Base-by-base conservation (phyloP, 1,284 basidiomycete species). In the Tylopilus sp. region DNA sequence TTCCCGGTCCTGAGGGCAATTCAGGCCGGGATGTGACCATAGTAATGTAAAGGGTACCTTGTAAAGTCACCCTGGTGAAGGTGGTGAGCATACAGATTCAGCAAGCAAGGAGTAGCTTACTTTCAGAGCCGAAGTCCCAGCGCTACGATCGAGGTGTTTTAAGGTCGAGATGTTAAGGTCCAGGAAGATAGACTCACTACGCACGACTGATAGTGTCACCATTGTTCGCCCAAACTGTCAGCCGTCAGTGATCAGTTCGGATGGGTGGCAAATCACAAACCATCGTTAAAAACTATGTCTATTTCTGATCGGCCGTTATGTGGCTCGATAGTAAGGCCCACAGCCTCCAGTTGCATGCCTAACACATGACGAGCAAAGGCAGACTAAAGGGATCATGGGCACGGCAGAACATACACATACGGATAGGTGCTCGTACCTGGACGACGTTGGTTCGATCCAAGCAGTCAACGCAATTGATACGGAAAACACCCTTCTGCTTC, bases 401-500 rank as follows among this genome's bases (percentile, higher is more conserved):
- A 45, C 33, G 53, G 31, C 19, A 22, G 4, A 52, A 24, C 26
- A 48, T 33, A 32, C 11, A 22, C n/a, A n/a, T n/a, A n/a, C n/a
- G 33, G 7, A 29, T 37, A 50, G 26, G 52, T 36, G 43, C 33
- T 62, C 75, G 47, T 57, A 85, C 81, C 83, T 94, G 79, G 54
- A 93, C 86, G 33, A 94, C 94, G 67, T 97, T 98, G 20, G 94
- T 98, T 46, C 94, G 79, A 66, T 94, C 92, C 49, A 90, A 63
- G 76, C 94, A 96, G 68, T 98, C 95, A 53, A 98, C 94, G 67
- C 95, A 98, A 65, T 95, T 95, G 20, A 87, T 79, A 7, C 94
- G 83, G 70, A 90, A 94, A 2, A 89, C 84, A 2, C 92, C 92
- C 45, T 84, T 85, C 69, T 98, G 95, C 59, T 84, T 82, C 5